phyloP scores from a whole-genome alignment of 1,284 basidiomycete species.

The Ustilago hordei region DNA sequence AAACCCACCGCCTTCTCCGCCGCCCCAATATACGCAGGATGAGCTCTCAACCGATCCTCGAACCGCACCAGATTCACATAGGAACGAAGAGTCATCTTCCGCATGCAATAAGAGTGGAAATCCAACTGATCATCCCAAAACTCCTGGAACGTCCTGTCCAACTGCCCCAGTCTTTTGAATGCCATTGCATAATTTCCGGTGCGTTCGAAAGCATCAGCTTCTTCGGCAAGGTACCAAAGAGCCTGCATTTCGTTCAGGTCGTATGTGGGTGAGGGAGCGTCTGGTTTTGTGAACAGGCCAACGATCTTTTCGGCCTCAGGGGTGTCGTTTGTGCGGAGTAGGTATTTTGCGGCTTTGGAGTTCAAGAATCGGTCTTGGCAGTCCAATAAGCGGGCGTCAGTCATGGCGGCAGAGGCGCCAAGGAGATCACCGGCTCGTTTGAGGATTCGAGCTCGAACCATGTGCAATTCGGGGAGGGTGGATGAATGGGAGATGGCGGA shows the following conservation, averaged over 20 bases:
- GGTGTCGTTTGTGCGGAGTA: constrained; percentile 79
- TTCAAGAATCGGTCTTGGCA: constrained; percentile 97
- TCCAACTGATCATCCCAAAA: constrained; percentile 97
- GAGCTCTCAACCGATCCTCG: constrained; percentile 82
- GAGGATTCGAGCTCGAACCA: constrained; percentile 84
- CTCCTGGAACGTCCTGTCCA: constrained; percentile 86
- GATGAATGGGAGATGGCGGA: constrained; percentile 85
- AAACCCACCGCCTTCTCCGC: constrained; percentile 80
- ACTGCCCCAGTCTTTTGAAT: constrained; percentile 84
- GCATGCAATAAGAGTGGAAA: constrained; percentile 94
- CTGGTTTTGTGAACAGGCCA: constrained; percentile 65
- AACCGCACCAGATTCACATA: constrained; percentile 84
- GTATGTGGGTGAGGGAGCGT: constrained; percentile 77
- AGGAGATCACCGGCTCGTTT: constrained; percentile 86
- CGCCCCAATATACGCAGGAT: constrained; percentile 82
- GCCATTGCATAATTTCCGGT: constrained; percentile 81
- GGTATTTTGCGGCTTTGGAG: constrained; percentile 92
- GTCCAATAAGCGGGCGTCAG: constrained; percentile 86
- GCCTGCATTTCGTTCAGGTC: constrained; percentile 98
- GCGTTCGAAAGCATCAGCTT: constrained; percentile 79
- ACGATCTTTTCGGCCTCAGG: constrained; percentile 71
- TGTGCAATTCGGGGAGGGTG: constrained; percentile 89
- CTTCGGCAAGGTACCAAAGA: constrained; percentile 85
- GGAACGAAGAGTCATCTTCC: constrained; percentile 86
- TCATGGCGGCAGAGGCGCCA: constrained; percentile 81